Conservation (phyloP, 2,329 filamentous ascomycete species). For the Diaporthe nobilis region DNA sequence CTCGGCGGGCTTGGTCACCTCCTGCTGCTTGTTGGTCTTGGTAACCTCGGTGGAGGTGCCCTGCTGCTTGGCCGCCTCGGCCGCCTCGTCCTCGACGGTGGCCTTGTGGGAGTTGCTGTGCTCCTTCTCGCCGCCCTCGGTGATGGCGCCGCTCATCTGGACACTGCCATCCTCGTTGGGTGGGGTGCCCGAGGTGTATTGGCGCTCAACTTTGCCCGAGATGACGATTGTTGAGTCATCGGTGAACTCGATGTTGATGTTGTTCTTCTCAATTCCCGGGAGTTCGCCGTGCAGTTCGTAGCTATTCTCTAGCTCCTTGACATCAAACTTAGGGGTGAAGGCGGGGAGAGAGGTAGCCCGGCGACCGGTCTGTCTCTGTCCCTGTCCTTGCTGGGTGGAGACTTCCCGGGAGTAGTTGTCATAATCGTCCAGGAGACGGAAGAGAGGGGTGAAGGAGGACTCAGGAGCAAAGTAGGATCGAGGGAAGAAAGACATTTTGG, state of each 20-base stretch:
- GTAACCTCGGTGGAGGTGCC: constrained; percentile 48
- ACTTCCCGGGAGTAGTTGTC: constrained; percentile 67
- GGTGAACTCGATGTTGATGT: constrained; percentile 84
- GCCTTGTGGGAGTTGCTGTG: constrained; percentile 63
- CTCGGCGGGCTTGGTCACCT: constrained; percentile 44
- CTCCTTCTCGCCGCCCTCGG: constrained; percentile 53
- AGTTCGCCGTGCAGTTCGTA: constrained; percentile 88
- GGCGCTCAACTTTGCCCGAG: constrained; percentile 77
- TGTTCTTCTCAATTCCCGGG: constrained; percentile 80
- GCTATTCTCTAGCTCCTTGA: constrained; percentile 76
- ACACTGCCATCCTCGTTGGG: constrained; percentile 60
- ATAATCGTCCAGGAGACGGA: constrained; percentile 76
- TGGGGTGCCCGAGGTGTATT: constrained; percentile 68
- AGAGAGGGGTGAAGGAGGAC: constrained; percentile 71
- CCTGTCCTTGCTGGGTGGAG: constrained; percentile 36
- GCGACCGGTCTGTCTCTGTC: constrained; percentile 31
- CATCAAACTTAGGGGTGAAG: constrained; percentile 84
- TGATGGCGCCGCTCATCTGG: constrained; percentile 55
- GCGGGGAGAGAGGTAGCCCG: constrained; percentile 57
- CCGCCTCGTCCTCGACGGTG: constrained; percentile 75
- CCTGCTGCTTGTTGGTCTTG: constrained; percentile 42
- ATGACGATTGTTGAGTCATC: constrained; percentile 81
- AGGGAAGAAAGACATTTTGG: constrained; percentile 73
- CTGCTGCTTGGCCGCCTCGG: constrained; percentile 52
- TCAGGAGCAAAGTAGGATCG: constrained; percentile 63